Evolutionary conservation across 2,329 filamentous ascomycete species (phyloP).

Genomic region (Hymenoscyphus salicellus): DNA sequence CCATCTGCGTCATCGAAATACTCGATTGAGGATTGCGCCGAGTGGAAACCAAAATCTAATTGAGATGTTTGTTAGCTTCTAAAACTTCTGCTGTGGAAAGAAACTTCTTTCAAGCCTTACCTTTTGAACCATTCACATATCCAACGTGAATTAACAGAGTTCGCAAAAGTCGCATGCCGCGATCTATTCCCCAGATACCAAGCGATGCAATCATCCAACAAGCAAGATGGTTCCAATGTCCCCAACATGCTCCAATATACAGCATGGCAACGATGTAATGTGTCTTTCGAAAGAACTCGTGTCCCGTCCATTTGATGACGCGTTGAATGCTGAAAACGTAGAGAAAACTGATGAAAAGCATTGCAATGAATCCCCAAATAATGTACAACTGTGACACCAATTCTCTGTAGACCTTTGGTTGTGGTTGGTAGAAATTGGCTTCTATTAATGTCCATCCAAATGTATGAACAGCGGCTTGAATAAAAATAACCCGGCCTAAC

Average conservation of each 20-base stretch:
- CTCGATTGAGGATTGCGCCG: slow-evolving; percentile 49
- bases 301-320: slow-evolving; percentile 65
- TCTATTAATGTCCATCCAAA: slow-evolving; percentile 69
- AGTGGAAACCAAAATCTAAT: slow-evolving; percentile 50
- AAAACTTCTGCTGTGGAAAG: neutral
- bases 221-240: slow-evolving; percentile 65
- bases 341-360: slow-evolving; percentile 60
- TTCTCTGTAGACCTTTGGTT: slow-evolving; percentile 54
- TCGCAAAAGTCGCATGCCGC: slow-evolving; percentile 55
- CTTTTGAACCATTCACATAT: slow-evolving; percentile 40
- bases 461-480: slow-evolving; percentile 66
- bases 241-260: slow-evolving; percentile 74
- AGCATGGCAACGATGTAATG: slow-evolving; percentile 72
- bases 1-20: slow-evolving; percentile 56
- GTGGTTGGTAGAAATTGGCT: slow-evolving; percentile 65
- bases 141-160: slow-evolving; percentile 60
- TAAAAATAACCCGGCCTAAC: slow-evolving; percentile 69
- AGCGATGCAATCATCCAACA: slow-evolving; percentile 68
- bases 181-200: slow-evolving; percentile 63
- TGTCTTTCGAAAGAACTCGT: slow-evolving; percentile 73
- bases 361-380: slow-evolving; percentile 69
- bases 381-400: slow-evolving; percentile 67
- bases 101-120: slow-evolving; percentile 14
- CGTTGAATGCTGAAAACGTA: slow-evolving; percentile 56
- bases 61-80: slow-evolving; percentile 18